Percentiles rank a stretch among this genome's conserved stretches.
Conservation (phyloP, 169 alveolate genomes). For the Cytauxzoon felis region DNA sequence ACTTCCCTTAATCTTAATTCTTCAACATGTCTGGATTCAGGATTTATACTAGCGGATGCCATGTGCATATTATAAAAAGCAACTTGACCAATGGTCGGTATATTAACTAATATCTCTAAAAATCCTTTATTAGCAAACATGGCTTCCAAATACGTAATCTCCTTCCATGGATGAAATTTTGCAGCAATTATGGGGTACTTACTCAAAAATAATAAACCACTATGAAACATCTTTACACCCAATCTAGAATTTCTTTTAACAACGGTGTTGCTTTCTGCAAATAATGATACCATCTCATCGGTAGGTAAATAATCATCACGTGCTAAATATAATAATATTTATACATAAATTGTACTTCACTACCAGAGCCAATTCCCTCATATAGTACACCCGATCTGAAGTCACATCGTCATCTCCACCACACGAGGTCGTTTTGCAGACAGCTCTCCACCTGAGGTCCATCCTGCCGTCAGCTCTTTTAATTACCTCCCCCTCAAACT, state of each 20-base stretch:
- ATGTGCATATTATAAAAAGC: conserved; percentile 82
- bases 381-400: no score
- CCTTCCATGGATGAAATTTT: conserved; percentile 78
- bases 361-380: not conserved
- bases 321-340: no score
- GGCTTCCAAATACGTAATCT: conserved; percentile 82
- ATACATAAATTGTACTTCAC: not conserved
- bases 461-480: no score
- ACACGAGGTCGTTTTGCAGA: no score
- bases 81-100: conserved; percentile 79
- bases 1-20: conserved; percentile 81
- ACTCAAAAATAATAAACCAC: conserved; percentile 84
- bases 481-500: no score
- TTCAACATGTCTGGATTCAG: conserved; percentile 82
- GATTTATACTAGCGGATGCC: conserved; percentile 87
- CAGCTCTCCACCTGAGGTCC: no score
- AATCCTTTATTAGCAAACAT: conserved; percentile 83
- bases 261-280: conserved; percentile 12
- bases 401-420: no score
- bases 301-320: conserved; percentile 29
- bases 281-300: conserved; percentile 15
- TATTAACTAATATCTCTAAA: conserved; percentile 79
- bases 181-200: conserved; percentile 81
- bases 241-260: not conserved
- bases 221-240: conserved; percentile 74